Conservation (phyloP, 1,139 yeast species). For the Yamadazyma sp. region DNA sequence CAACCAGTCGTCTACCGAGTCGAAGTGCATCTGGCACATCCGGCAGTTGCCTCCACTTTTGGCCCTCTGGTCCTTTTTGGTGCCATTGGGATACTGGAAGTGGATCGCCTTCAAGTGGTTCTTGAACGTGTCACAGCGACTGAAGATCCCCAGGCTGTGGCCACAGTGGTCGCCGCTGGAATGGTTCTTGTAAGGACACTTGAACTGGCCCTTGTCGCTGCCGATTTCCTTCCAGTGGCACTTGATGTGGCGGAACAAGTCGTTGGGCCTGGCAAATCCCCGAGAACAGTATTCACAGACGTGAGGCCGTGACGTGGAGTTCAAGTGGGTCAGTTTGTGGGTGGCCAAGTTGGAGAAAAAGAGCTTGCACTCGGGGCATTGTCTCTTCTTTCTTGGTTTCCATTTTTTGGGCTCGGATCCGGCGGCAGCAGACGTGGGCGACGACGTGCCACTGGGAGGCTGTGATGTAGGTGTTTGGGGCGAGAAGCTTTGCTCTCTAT, state of each 20-base stretch:
- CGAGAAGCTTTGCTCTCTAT: neutral
- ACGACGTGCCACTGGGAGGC: constrained; percentile 1
- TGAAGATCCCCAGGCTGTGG: constrained; percentile 80
- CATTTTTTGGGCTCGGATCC: constrained; percentile 18
- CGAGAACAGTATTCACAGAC: constrained; percentile 75
- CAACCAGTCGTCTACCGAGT: constrained; percentile 79
- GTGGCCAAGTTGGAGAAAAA: constrained; percentile 81
- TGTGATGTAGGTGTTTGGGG: constrained; percentile 2
- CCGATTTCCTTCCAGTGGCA: constrained; percentile 77
- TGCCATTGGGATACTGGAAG: constrained; percentile 85
- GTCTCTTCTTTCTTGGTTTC: constrained; percentile 72
- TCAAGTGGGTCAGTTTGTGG: constrained; percentile 78
- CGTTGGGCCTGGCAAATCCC: constrained; percentile 88
- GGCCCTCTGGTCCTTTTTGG: constrained; percentile 73
- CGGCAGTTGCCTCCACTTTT: constrained; percentile 73
- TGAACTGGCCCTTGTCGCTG: constrained; percentile 46
- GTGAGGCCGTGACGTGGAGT: constrained; percentile 74
- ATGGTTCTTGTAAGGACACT: constrained; percentile 43
- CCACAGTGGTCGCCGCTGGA: constrained; percentile 48
- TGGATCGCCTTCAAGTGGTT: constrained; percentile 89
- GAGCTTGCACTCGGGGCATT: constrained; percentile 79
- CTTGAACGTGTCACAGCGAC: constrained; percentile 88
- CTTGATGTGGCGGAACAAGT: constrained; percentile 77
- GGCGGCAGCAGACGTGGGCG: constrained; percentile 1
- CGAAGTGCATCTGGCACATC: constrained; percentile 66